Conservation (phyloP, 805 yeast genomes). For the Ogataea glucozyma region DNA sequence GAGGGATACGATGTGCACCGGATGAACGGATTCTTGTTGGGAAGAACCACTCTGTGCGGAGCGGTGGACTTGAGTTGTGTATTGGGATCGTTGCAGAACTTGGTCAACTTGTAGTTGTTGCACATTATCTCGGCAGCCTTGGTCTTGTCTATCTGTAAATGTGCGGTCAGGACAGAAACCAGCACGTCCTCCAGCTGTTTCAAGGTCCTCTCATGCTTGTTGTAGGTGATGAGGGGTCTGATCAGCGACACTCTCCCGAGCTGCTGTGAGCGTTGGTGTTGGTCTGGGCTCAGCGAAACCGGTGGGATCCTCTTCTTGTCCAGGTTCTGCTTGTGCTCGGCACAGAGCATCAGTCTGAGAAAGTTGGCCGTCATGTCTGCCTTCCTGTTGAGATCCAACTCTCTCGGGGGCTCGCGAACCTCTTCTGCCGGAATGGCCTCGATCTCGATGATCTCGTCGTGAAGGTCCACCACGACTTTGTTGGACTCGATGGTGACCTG, state of each 20-base stretch:
- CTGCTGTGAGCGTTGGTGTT: slow-evolving; percentile 9
- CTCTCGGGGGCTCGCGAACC: slow-evolving; percentile 25
- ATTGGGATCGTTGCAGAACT: slow-evolving; percentile 25
- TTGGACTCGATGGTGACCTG: slow-evolving; percentile 67
- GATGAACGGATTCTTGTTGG: slow-evolving; percentile 23
- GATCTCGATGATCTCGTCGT: slow-evolving; percentile 68
- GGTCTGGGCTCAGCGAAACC: slow-evolving; percentile 42
- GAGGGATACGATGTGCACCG: slow-evolving; percentile 26
- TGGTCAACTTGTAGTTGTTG: slow-evolving; percentile 17
- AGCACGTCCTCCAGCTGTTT: slow-evolving; percentile 35
- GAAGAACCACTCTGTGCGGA: not conserved
- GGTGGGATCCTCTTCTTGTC: slow-evolving; percentile 47
- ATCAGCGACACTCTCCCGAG: slow-evolving; percentile 40
- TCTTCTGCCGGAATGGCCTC: slow-evolving; percentile 53
- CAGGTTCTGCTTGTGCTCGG: slow-evolving; percentile 52
- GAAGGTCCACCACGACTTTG: slow-evolving; percentile 63
- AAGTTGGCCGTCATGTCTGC: slow-evolving; percentile 58
- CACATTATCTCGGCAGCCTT: slow-evolving; percentile 16
- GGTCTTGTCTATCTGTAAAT: slow-evolving; percentile 23
- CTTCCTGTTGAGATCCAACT: slow-evolving; percentile 33
- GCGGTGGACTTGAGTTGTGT: slow-evolving; percentile 1
- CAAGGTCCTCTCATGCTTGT: slow-evolving; percentile 51
- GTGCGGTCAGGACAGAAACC: slow-evolving; percentile 16
- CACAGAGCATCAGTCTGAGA: slow-evolving; percentile 61
- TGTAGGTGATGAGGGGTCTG: slow-evolving; percentile 59